Evolutionary conservation across 257 asterid species (phyloP).

Genomic region (Plantago ovata): DNA sequence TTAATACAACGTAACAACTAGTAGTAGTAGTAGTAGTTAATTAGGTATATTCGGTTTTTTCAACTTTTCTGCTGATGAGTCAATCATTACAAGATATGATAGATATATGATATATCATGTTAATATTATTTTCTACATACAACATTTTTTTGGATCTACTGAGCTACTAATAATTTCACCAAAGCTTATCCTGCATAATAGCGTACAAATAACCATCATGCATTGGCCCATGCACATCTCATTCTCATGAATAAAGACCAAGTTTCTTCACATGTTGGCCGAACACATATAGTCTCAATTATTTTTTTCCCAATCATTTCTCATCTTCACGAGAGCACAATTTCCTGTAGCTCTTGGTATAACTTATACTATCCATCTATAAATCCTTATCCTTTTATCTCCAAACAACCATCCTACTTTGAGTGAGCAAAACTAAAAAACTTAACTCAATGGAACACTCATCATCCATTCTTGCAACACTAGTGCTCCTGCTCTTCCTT

Average conservation of each 20-base stretch:
- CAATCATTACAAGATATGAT: not conserved
- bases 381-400: constrained; percentile 22
- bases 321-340: constrained; percentile 15
- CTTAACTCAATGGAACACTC: constrained; percentile 38
- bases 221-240: constrained; percentile 21
- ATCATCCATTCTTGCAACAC: constrained; percentile 26
- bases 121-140: not conserved
- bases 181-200: not conserved
- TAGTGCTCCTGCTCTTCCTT: constrained; percentile 35
- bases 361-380: constrained; percentile 20
- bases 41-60: too few relatives aligned
- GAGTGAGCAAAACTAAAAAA: constrained; percentile 11
- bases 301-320: constrained; percentile 16
- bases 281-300: constrained; percentile 7
- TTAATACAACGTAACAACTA: too few relatives aligned
- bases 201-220: not conserved
- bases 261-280: constrained; percentile 30
- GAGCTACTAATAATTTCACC: not conserved
- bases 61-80: not conserved
- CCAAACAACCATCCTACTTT: constrained; percentile 19
- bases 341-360: not conserved
- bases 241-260: constrained; percentile 24
- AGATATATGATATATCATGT: too few relatives aligned
- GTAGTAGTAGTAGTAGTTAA: too few relatives aligned
- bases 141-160: not conserved